Percentiles rank a stretch among this genome's conserved stretches.
Evolutionary conservation across 2,329 filamentous ascomycete species (phyloP).

Genomic region (Nigrospora sphaerica): DNA sequence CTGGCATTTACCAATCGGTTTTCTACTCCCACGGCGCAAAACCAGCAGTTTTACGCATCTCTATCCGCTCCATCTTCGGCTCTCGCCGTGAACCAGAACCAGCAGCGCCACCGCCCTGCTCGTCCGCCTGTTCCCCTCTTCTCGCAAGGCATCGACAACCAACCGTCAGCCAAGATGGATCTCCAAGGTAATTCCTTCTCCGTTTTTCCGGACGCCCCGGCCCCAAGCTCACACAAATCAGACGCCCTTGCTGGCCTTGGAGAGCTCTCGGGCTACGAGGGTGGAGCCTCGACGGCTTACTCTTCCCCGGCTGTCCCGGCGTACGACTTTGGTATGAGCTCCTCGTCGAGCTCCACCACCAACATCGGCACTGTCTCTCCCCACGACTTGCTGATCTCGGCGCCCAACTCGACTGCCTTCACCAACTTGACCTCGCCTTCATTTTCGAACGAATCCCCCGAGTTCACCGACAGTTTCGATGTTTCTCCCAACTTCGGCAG

Average conservation of each 20-base stretch:
- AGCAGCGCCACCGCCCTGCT: constrained; percentile 32
- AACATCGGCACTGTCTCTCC: constrained; percentile 73
- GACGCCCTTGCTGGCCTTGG: constrained; percentile 52
- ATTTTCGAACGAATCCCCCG: constrained; percentile 70
- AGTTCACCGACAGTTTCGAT: constrained; percentile 62
- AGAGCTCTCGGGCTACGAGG: constrained; percentile 51
- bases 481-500: constrained; percentile 70
- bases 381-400: constrained; percentile 71
- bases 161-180: constrained; percentile 42
- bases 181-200: constrained; percentile 40
- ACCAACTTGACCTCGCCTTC: constrained; percentile 83
- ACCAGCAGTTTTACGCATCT: constrained; percentile 59
- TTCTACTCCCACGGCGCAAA: constrained; percentile 39
- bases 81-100: constrained; percentile 46
- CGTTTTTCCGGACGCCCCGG: background rate
- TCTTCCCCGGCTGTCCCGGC: constrained; percentile 45
- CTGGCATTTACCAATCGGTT: constrained; percentile 51
- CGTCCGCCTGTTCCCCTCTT: constrained; percentile 70
- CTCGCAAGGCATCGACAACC: constrained; percentile 49
- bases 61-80: constrained; percentile 54
- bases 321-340: constrained; percentile 42
- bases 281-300: constrained; percentile 40
- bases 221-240: constrained; percentile 22
- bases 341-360: constrained; percentile 39
- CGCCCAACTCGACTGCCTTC: constrained; percentile 74